Base-by-base conservation (phyloP, 306 rosid species). In the Hippophae rhamnoides region DNA sequence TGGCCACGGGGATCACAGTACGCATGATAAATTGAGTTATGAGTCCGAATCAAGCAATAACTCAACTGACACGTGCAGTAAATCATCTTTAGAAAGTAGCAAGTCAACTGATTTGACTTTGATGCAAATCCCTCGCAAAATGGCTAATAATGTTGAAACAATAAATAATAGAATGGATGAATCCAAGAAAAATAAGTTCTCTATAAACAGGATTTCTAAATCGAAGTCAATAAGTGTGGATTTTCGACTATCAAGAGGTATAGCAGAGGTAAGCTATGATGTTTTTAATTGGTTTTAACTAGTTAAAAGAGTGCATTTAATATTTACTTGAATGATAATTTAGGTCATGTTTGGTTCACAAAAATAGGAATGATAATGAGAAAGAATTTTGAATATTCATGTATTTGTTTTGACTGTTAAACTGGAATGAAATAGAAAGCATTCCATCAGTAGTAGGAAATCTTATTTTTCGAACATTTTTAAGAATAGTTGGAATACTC, bases 181-280 rank as follows among this genome's bases (percentile, higher is more conserved):
- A 56, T 65, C 81, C 67, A 87, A 77, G 80, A 76, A 62, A 78
- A 76, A 72, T 67, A 87, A 87, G 79, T 88, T 87, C 64, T 78
- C 74, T 43, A 87, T 85, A 71, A 69, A 93, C 69, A 82, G 79
- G 72, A 64, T 85, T 72, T 85, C 96, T 71, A 88, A 80, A 76
- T 38, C 87, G 41, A 92, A 83, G 73, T 92, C 99, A 23, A 78
- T 88, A 52, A 85, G 86, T 72, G 89, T 92, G 69, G 98, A 92
- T 82, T 85, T 92, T 61, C 87, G 96, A 71, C 87, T 92, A 58
- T 87, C 98, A 60, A 86, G 93, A 76, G 98, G 95, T 52, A 92
- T 92, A 72, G 95, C 95, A 13, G 89, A 87, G 98, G 98, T 92
- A 73, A 69, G 79, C 65, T 63, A 58, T 46, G 62, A 53, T 55